Conservation (phyloP, 805 yeast species). For the Yarrowia sp. region DNA sequence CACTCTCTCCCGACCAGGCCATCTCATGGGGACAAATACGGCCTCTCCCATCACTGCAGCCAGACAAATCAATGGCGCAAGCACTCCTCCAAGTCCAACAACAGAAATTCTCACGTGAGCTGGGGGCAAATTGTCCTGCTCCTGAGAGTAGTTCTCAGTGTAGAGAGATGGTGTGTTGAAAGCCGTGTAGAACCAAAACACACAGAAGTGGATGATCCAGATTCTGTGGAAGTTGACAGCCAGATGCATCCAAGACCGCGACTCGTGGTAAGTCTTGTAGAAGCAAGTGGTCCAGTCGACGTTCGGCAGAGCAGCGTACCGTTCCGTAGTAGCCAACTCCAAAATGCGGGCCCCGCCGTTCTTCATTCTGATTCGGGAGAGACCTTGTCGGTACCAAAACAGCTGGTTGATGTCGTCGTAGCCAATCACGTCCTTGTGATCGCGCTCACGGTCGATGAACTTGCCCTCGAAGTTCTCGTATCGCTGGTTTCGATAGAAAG, state of each 20-base stretch:
- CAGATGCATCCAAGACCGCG: slow-evolving; percentile 96
- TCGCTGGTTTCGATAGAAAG: slow-evolving; percentile 55
- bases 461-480: slow-evolving; percentile 47
- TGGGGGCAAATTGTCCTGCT: slow-evolving; percentile 76
- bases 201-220: slow-evolving; percentile 88
- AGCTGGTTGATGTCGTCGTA: slow-evolving; percentile 88
- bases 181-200: slow-evolving; percentile 94
- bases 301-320: slow-evolving; percentile 54
- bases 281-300: slow-evolving; percentile 68
- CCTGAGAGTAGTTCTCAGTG: slow-evolving; percentile 81
- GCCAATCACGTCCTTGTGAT: slow-evolving; percentile 70
- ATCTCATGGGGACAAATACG: slow-evolving; percentile 93
- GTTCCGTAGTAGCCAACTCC: slow-evolving; percentile 51
- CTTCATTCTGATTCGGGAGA: slow-evolving; percentile 53
- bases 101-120: slow-evolving; percentile 91
- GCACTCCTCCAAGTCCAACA: slow-evolving; percentile 85
- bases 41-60: slow-evolving; percentile 88
- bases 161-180: slow-evolving; percentile 89
- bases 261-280: slow-evolving; percentile 80
- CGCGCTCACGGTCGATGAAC: slow-evolving; percentile 52
- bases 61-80: slow-evolving; percentile 79
- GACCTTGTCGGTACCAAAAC: slow-evolving; percentile 77
- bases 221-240: slow-evolving; percentile 95
- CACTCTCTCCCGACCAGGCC: slow-evolving; percentile 99
- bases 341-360: slow-evolving; percentile 49